phyloP scores from a whole-genome alignment of 2,329 filamentous ascomycete species.

The Ceratocystis eucalypticola region DNA sequence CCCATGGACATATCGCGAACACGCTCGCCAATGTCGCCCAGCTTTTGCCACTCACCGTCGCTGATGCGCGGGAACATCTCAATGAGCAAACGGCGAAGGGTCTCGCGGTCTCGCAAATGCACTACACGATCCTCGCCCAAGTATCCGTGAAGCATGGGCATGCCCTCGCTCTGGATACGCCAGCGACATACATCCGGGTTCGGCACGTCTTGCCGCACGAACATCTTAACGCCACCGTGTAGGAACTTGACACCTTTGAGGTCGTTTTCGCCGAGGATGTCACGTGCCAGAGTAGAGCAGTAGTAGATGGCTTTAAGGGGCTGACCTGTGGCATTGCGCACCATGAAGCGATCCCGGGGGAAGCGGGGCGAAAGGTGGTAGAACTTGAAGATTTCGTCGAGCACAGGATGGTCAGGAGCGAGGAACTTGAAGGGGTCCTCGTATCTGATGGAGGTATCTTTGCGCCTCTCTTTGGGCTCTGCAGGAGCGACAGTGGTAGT shows the following conservation, averaged over 20 bases:
- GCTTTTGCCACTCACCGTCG: conserved; percentile 56
- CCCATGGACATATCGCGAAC: conserved; percentile 73
- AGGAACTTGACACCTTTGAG: conserved; percentile 88
- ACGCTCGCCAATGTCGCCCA: conserved; percentile 78
- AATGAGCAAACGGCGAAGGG: conserved; percentile 66
- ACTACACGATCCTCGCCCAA: conserved; percentile 68
- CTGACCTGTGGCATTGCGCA: conserved; percentile 78
- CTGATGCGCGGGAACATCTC: conserved; percentile 94
- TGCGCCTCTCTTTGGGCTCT: conserved; percentile 21
- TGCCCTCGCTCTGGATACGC: conserved; percentile 90
- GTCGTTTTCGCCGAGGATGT: conserved; percentile 78
- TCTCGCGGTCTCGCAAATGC: conserved; percentile 60
- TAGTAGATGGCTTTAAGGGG: conserved; percentile 96
- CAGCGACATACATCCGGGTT: conserved; percentile 76
- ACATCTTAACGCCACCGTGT: conserved; percentile 96
- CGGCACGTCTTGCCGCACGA: conserved; percentile 92
- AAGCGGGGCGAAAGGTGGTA: conserved; percentile 76
- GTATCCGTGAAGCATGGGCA: conserved; percentile 83
- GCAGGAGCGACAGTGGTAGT: not conserved
- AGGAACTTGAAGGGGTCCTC: conserved; percentile 97
- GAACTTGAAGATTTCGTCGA: conserved; percentile 65
- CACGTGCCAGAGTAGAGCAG: conserved; percentile 68
- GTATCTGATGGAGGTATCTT: conserved; percentile 33
- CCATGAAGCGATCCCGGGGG: conserved; percentile 84
- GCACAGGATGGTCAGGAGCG: conserved; percentile 56